phyloP scores from a whole-genome alignment of 805 yeast genomes.

The Teunomyces atbi region DNA sequence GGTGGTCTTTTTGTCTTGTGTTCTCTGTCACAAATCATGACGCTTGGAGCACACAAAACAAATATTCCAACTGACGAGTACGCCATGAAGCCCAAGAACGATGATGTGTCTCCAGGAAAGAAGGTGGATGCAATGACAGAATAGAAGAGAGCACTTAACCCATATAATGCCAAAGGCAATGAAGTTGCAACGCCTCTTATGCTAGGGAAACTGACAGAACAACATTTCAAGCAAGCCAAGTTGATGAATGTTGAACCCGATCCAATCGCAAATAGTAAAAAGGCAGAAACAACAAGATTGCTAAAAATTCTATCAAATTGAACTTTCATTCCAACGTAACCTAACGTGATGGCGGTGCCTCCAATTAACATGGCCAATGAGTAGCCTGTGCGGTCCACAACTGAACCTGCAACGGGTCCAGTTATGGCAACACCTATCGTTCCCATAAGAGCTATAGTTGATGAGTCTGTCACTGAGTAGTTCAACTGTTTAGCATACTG shows the following conservation, averaged over 20 bases:
- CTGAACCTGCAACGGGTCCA: conserved; percentile 67
- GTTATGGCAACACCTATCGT: conserved; percentile 59
- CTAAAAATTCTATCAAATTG: conserved; percentile 47
- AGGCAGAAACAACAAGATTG: conserved; percentile 41
- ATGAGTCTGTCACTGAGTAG: conserved; percentile 61
- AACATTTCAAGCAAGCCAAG: conserved; percentile 67
- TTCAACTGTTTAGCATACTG: conserved; percentile 60
- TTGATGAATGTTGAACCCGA: conserved; percentile 66
- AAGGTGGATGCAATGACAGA: conserved; percentile 53
- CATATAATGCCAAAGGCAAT: conserved; percentile 71
- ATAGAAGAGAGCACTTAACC: conserved; percentile 68
- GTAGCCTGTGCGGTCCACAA: conserved; percentile 66
- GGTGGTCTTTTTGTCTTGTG: conserved; percentile 13
- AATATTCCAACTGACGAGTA: conserved; percentile 42
- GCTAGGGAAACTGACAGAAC: conserved; percentile 67
- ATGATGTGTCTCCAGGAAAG: conserved; percentile 57
- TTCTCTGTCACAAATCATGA: conserved; percentile 40
- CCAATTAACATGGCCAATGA: conserved; percentile 52
- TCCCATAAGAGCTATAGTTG: conserved; percentile 65
- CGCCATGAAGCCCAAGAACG: conserved; percentile 48
- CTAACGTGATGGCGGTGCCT: conserved; percentile 45
- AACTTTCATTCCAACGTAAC: conserved; percentile 54
- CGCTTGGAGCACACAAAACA: conserved; percentile 46
- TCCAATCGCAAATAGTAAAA: conserved; percentile 57
- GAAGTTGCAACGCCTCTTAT: conserved; percentile 74